Base-by-base conservation (phyloP, 257 asterid genomes). In the Oldenlandia corymbosa region DNA sequence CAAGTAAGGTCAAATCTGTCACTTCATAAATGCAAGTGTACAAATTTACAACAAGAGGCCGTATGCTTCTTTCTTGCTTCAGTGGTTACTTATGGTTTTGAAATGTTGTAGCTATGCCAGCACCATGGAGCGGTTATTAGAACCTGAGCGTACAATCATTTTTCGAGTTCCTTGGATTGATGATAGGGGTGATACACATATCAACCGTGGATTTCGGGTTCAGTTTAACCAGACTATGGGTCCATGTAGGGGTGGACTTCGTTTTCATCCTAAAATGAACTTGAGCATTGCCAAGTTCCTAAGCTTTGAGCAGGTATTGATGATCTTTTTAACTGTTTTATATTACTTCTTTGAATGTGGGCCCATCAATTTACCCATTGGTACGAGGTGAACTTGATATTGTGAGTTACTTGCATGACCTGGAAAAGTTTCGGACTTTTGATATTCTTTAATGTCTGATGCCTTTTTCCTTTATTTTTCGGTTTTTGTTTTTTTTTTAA, bases 181-280 rank as follows among this genome's bases (percentile, higher is more conserved):
- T 76, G 99, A 92, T 85, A 85, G 94, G 73, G 94, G 97, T 28
- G 99, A 89, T 78, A 78, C 89, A 51, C 96, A 92, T 71, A 89
- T 92, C 67, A 92, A 87, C 81, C 95, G 99, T 43, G 99, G 99
- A 50, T 85, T 82, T 64, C 93, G 97, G 52, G 92, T 92, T 74
- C 95, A 87, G 71, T 92, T 89, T 70, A 92, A 87, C 77, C 97
- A 89, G 86, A 79, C 97, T 62, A 85, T 92, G 68, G 99, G 99
- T 74, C 99, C 99, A 27, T 92, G 96, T 86, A 83, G 99, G 76
- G 99, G 99, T 68, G 99, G 97, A 53, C 87, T 92, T 43, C 97
- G 96, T 48, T 92, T 92, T 76, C 99, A 92, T 75, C 91, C 97
- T 28, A 81, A 75, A 21, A 87, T 92, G 97, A 92, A 75, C 83